Percentiles rank a stretch among this genome's conserved stretches.
These are phyloP conservation scores for Sporisorium reilianum DNA, from an alignment of 1,284 basidiomycete genomes.

Conservation along the genomic window DNA sequence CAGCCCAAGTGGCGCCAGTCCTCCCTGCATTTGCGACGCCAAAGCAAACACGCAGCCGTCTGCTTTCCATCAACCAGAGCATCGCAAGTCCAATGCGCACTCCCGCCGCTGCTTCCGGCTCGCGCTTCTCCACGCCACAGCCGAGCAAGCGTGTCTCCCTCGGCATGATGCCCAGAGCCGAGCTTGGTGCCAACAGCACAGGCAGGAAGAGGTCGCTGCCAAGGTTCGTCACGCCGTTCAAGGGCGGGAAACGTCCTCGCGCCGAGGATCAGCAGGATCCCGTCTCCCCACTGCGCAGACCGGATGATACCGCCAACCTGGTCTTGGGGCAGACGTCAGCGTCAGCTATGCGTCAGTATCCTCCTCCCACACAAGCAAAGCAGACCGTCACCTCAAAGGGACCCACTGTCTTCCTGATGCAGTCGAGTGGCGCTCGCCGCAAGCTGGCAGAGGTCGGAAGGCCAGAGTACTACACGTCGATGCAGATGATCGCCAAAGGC, in stretches of 20 bases:
- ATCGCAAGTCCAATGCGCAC: slow-evolving; percentile 24
- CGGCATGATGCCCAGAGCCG: slow-evolving; percentile 42
- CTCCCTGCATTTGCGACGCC: slow-evolving; percentile 23
- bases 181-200: slow-evolving; percentile 33
- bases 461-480: slow-evolving; percentile 34
- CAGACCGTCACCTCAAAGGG: neutral
- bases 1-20: slow-evolving; percentile 6
- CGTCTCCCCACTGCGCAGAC: slow-evolving; percentile 23
- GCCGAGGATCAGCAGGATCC: slow-evolving; percentile 18
- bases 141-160: slow-evolving; percentile 42
- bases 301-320: slow-evolving; percentile 3
- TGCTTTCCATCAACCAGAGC: slow-evolving; percentile 5
- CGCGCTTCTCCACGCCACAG: slow-evolving; percentile 36
- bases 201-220: slow-evolving; percentile 33
- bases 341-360: slow-evolving; percentile 15
- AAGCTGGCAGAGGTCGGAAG: slow-evolving; percentile 35
- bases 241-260: slow-evolving; percentile 42
- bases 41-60: slow-evolving; percentile 10
- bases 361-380: neutral
- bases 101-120: slow-evolving; percentile 5
- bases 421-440: slow-evolving; percentile 7
- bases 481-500: slow-evolving; percentile 47
- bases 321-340: neutral
- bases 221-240: slow-evolving; percentile 58
- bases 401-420: slow-evolving; percentile 29